phyloP scores from a whole-genome alignment of 495 filamentous ascomycete genomes.

The Penicillium paradoxum region DNA sequence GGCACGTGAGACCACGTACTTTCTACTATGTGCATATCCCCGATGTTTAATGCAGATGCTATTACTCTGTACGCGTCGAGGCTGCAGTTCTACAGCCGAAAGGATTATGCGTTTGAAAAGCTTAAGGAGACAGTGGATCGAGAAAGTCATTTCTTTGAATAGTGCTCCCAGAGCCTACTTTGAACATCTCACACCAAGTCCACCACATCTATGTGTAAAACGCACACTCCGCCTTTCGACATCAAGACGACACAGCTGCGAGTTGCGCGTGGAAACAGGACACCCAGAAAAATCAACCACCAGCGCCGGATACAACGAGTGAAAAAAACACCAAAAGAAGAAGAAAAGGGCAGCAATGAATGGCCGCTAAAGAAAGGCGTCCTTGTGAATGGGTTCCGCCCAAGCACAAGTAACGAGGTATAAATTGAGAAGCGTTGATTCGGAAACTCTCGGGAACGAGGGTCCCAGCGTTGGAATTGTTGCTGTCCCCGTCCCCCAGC shows the following conservation, averaged over 20 bases:
- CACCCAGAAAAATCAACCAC: constrained; percentile 37
- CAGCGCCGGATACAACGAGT: constrained; percentile 32
- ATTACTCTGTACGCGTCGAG: background rate
- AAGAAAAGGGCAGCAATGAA: constrained; percentile 8
- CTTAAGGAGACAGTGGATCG: background rate
- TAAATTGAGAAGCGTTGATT: background rate
- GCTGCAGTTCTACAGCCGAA: background rate
- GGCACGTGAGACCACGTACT: constrained; percentile 3
- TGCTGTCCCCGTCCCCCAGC: background rate
- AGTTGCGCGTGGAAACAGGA: constrained; percentile 26
- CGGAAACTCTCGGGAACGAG: constrained; percentile 1
- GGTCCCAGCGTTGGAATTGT: background rate
- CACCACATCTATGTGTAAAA: constrained; percentile 26
- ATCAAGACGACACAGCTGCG: constrained; percentile 19
- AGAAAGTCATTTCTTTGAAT: constrained; percentile 5
- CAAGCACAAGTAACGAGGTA: constrained; percentile 2
- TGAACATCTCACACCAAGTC: constrained; percentile 13
- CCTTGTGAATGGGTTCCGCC: background rate
- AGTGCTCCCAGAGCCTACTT: constrained; percentile 26
- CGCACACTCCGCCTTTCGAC: constrained; percentile 11
- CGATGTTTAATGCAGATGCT: background rate
- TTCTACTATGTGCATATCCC: too few relatives aligned
- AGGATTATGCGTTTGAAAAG: background rate
- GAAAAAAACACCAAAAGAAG: constrained; percentile 14
- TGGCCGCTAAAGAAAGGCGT: background rate